A percentile compares a stretch with the other conserved stretches of the same genome.
Evolutionary conservation across 805 yeast genomes (phyloP).

Genomic region (Candida suzukii): DNA sequence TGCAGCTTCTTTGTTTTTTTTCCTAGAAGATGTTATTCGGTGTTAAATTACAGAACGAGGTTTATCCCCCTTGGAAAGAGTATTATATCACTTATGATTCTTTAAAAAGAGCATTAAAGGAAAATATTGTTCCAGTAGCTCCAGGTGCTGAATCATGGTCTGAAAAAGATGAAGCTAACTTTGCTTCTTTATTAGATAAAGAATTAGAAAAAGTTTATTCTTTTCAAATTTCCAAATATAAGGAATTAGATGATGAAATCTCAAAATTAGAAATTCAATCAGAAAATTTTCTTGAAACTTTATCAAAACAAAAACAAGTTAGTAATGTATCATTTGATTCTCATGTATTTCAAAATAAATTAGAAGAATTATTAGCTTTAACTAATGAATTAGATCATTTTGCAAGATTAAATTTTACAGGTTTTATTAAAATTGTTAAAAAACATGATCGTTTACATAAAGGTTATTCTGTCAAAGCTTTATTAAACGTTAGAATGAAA

Average conservation of each 20-base stretch:
- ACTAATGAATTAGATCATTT: slow-evolving; percentile 87
- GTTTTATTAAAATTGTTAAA: slow-evolving; percentile 89
- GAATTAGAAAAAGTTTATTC: slow-evolving; percentile 73
- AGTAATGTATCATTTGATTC: slow-evolving; percentile 41
- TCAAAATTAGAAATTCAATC: slow-evolving; percentile 57
- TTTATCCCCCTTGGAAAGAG: slow-evolving; percentile 82
- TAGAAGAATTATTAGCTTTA: slow-evolving; percentile 66
- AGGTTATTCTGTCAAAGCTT: slow-evolving; percentile 81
- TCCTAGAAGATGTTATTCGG: slow-evolving; percentile 90
- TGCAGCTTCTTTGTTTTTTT: too few relatives aligned
- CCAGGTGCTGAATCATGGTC: slow-evolving; percentile 38
- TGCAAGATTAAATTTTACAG: slow-evolving; percentile 88
- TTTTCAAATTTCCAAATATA: slow-evolving; percentile 63
- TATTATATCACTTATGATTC: slow-evolving; percentile 61
- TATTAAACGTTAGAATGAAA: slow-evolving; percentile 80
- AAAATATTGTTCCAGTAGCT: slow-evolving; percentile 41
- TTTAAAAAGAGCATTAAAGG: slow-evolving; percentile 63
- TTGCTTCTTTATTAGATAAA: slow-evolving; percentile 59
- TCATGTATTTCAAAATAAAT: slow-evolving; percentile 50
- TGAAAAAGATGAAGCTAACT: slow-evolving; percentile 63
- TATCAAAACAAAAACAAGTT: not conserved
- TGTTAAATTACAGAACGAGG: slow-evolving; percentile 71
- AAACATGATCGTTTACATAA: slow-evolving; percentile 92
- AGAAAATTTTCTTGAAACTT: slow-evolving; percentile 27
- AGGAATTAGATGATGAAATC: slow-evolving; percentile 58